Evolutionary conservation across 31 red algal species (phyloP).

Genomic region (Porphyra umbilicalis): DNA sequence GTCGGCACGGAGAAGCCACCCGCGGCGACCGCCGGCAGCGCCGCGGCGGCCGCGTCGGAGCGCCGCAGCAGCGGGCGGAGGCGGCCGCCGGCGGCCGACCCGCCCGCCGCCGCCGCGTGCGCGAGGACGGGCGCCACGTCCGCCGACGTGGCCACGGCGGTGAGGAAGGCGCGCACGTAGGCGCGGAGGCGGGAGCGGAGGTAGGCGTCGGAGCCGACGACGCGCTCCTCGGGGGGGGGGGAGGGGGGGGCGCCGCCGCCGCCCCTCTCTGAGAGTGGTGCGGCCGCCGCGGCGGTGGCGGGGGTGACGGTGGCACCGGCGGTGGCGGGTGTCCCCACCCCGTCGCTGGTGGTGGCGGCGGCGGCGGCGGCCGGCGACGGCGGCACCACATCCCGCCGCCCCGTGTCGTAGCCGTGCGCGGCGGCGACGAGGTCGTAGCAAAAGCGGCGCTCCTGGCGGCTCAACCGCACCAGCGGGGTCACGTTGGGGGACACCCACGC

Average conservation of each 20-base stretch:
- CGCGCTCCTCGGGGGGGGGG: neutral
- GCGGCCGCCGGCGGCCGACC: constrained; percentile 21
- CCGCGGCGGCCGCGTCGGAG: constrained; percentile 19
- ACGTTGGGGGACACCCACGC: constrained; percentile 33
- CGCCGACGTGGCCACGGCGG: constrained; percentile 39
- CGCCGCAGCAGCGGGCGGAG: constrained; percentile 21
- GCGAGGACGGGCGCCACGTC: constrained; percentile 27
- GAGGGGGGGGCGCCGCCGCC: neutral
- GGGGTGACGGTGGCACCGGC: neutral
- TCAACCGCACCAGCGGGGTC: constrained; percentile 51
- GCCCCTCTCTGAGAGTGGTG: no score
- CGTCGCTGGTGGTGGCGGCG: neutral
- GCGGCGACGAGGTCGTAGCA: constrained; percentile 59
- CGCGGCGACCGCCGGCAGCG: neutral
- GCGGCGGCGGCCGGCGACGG: neutral
- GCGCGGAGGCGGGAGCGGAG: constrained; percentile 48
- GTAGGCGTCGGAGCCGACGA: constrained; percentile 66
- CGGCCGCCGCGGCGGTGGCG: neutral
- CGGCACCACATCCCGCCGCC: constrained; percentile 1
- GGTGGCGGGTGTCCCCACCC: neutral
- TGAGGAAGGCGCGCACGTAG: constrained; percentile 61
- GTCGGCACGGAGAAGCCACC: constrained; percentile 6
- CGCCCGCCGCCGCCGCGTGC: constrained; percentile 29
- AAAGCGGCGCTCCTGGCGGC: constrained; percentile 45
- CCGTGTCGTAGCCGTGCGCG: constrained; percentile 6